phyloP scores from a whole-genome alignment of 768 basidiomycete species.

The Pisolithus orientalis region DNA sequence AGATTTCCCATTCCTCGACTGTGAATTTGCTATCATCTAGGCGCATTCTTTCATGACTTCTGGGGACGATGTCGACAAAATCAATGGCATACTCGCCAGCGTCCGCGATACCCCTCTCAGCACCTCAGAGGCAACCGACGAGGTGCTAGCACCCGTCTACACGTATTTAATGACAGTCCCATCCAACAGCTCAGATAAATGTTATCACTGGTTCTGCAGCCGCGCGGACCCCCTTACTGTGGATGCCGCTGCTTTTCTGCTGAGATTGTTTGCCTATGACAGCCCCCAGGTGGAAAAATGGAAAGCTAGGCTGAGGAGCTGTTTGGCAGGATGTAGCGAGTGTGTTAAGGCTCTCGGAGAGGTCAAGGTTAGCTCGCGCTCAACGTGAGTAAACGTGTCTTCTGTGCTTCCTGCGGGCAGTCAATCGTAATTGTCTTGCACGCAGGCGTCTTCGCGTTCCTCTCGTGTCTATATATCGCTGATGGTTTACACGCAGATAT shows the following conservation, averaged over 20 bases:
- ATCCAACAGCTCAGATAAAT: constrained; percentile 30
- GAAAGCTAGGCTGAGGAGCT: constrained; percentile 49
- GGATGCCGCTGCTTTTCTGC: constrained; percentile 72
- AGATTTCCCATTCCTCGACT: not conserved
- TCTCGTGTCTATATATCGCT: constrained; percentile 4
- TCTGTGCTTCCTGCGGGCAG: not conserved
- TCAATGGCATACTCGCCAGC: constrained; percentile 44
- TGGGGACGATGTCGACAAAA: constrained; percentile 25
- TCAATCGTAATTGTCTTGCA: not conserved
- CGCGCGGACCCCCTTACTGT: constrained; percentile 48
- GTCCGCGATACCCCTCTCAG: constrained; percentile 57
- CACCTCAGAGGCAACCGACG: constrained; percentile 41
- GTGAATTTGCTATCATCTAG: too few species aligned
- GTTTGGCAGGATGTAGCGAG: constrained; percentile 56
- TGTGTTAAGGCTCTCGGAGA: constrained; percentile 67
- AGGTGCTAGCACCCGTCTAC: constrained; percentile 44
- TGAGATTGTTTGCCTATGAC: constrained; percentile 77
- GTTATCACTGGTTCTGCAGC: constrained; percentile 78
- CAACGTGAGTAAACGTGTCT: constrained; percentile 54
- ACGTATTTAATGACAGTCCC: constrained; percentile 46
- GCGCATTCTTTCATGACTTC: constrained; percentile 17
- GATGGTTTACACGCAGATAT: constrained; percentile 44
- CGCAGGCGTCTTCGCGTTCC: constrained; percentile 5
- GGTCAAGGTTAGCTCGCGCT: constrained; percentile 56
- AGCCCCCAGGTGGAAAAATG: constrained; percentile 54